These are phyloP conservation scores for Suillus variegatus DNA, from an alignment of 768 basidiomycete species.

Conservation along the genomic window DNA sequence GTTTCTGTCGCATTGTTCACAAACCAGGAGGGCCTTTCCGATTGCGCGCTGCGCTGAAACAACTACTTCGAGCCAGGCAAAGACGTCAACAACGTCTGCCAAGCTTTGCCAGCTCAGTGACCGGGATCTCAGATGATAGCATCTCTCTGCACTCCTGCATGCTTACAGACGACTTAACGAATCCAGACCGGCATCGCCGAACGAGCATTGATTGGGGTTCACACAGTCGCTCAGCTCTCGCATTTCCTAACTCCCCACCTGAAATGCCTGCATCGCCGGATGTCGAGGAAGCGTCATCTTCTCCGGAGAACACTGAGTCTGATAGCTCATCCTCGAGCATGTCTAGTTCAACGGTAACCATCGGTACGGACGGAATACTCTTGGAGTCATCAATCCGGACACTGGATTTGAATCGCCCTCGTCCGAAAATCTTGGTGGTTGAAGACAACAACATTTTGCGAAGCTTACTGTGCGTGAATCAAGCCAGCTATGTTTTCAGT, in stretches of 20 bases:
- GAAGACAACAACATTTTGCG: constrained; percentile 91
- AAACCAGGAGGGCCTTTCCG: constrained; percentile 88
- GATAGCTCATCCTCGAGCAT: constrained; percentile 13
- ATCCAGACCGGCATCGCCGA: constrained; percentile 28
- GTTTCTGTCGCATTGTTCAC: constrained; percentile 85
- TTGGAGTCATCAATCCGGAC: constrained; percentile 66
- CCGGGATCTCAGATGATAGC: constrained; percentile 25
- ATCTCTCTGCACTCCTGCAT: constrained; percentile 29
- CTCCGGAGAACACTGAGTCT: constrained; percentile 16
- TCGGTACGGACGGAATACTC: constrained; percentile 66
- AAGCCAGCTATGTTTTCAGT: constrained; percentile 5
- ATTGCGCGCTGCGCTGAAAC: constrained; percentile 64
- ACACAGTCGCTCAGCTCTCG: constrained; percentile 11
- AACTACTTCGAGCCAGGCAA: constrained; percentile 33
- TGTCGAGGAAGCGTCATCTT: constrained; percentile 31
- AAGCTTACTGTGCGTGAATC: constrained; percentile 67
- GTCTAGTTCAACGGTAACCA: constrained; percentile 46
- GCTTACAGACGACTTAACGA: constrained; percentile 25
- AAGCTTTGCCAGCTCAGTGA: constrained; percentile 18
- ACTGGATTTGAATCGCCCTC: constrained; percentile 42
- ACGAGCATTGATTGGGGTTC: constrained; percentile 36
- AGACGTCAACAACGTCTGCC: constrained; percentile 29
- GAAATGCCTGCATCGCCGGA: constrained; percentile 21
- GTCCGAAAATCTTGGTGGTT: constrained; percentile 74
- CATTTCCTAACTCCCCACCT: constrained; percentile 12